Base-by-base conservation (phyloP, 2,329 filamentous ascomycete genomes). In the Mollisiaceae sp. region DNA sequence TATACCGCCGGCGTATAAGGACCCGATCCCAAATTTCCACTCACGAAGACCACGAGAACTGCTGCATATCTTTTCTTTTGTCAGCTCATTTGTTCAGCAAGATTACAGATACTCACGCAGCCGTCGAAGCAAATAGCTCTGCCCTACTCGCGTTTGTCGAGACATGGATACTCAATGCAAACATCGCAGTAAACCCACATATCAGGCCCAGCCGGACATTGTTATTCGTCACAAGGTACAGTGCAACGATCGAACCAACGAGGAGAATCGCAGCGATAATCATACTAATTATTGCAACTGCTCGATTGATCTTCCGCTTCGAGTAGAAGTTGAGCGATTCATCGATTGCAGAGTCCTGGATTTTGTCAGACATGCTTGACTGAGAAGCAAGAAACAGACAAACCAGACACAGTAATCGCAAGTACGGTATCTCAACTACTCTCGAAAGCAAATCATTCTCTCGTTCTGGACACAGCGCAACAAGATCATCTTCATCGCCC, bases 381-480 rank as follows among this genome's bases (percentile, higher is more conserved):
- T 62, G 32, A 4, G 22, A 14, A 20, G 18, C 52, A 50, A 14
- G 18, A 24, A 14, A 47, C 22, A 18, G 24, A 41, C 38, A 3
- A n/a, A 60, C 59, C 27, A 62, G 47, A 43, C 59, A 62, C 15
- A 62, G 20, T 2, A 62, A 27, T 18, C 47, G 18, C n/a, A 62
- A 55, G n/a, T 62, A 62, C 11, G 54, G 54, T 18, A 63, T 41
- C 32, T 58, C 54, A 18, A 75, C 62, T 56, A 77, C 71, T 15
- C 63, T 66, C 12, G 72, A 71, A 0, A 74, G 43, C 22, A 71
- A 64, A 52, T 75, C 73, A 54, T 70, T 61, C n/a, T 71, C 68
- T 2, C 65, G 62, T 24, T 36, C 43, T 38, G 60, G 20, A 63
- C 62, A 52, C 27, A 75, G 60, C 2, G 68, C 70, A 12, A 75